phyloP scores from a whole-genome alignment of 805 yeast genomes.

The Clavispora fructus region DNA sequence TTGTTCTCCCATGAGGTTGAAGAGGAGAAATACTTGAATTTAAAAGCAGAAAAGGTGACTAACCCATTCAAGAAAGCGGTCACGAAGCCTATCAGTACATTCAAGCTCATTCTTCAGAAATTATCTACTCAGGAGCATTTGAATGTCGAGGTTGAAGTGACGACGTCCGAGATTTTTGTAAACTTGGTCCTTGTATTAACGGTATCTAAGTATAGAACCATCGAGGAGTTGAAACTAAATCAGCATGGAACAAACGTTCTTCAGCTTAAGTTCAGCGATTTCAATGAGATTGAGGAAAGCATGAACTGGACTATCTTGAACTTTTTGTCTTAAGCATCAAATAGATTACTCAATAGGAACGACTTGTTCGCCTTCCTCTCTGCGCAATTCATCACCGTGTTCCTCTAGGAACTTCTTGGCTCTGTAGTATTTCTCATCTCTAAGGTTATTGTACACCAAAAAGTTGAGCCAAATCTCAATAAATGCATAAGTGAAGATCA shows the following conservation, averaged over 20 bases:
- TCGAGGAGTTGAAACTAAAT: constrained; percentile 22
- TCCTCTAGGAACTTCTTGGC: constrained; percentile 39
- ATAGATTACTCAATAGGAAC: constrained; percentile 22
- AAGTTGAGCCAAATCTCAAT: constrained; percentile 68
- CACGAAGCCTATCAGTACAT: constrained; percentile 31
- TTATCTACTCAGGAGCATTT: constrained; percentile 14
- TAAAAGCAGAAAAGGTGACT: constrained; percentile 11
- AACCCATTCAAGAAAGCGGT: constrained; percentile 38
- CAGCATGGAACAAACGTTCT: constrained; percentile 35
- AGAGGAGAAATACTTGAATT: constrained; percentile 22
- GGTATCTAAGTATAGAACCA: constrained; percentile 25
- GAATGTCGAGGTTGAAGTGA: constrained; percentile 25
- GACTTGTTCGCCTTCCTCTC: constrained; percentile 25
- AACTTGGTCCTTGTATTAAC: constrained; percentile 32
- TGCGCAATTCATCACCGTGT: constrained; percentile 30
- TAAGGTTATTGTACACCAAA: constrained; percentile 53
- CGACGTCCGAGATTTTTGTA: constrained; percentile 38
- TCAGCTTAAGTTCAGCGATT: constrained; percentile 45
- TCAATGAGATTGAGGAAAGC: constrained; percentile 51
- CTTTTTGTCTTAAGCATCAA: constrained; percentile 18
- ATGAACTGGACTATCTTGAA: constrained; percentile 47
- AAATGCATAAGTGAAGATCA: constrained; percentile 55
- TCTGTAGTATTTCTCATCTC: constrained; percentile 56
- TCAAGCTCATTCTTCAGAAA: constrained; percentile 21
- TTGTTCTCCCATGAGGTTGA: constrained; percentile 2